Conservation (phyloP, 1,139 yeast genomes). For the Debaryomycetaceae sp. region DNA sequence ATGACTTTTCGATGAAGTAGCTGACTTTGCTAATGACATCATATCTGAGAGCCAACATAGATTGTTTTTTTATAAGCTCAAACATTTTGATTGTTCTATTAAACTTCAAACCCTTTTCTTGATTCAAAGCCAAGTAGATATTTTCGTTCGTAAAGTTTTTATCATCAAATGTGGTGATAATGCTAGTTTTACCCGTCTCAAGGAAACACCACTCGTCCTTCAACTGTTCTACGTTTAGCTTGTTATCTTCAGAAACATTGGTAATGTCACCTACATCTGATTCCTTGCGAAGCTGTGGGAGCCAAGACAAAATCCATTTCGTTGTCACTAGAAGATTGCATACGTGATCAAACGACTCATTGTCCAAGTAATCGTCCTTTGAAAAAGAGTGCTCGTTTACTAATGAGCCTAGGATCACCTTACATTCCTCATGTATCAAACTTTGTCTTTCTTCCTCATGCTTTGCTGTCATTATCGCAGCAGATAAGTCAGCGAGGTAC, state of each 20-base stretch:
- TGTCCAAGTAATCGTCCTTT: slow-evolving; percentile 42
- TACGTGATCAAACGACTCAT: slow-evolving; percentile 45
- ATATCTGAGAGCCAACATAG: slow-evolving; percentile 58
- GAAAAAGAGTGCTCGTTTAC: slow-evolving; percentile 13
- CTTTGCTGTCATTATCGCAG: not conserved
- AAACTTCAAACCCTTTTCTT: slow-evolving; percentile 43
- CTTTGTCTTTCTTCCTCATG: not conserved
- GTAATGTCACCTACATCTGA: slow-evolving; percentile 30
- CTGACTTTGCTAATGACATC: slow-evolving; percentile 64
- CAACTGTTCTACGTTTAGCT: slow-evolving; percentile 38
- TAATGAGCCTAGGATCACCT: slow-evolving; percentile 5
- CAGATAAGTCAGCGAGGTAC: not conserved
- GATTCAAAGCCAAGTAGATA: slow-evolving; percentile 34
- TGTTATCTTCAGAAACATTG: slow-evolving; percentile 17
- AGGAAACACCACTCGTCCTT: slow-evolving; percentile 58
- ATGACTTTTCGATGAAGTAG: slow-evolving; percentile 53
- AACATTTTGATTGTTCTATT: slow-evolving; percentile 45
- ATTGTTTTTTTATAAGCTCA: slow-evolving; percentile 41
- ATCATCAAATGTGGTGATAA: slow-evolving; percentile 18
- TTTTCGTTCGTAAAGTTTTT: slow-evolving; percentile 19
- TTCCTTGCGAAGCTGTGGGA: slow-evolving; percentile 48
- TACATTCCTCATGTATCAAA: not conserved
- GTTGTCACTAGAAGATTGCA: slow-evolving; percentile 47
- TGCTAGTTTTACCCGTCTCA: slow-evolving; percentile 37
- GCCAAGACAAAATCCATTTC: slow-evolving; percentile 52